Evolutionary conservation across 2,329 filamentous ascomycete genomes (phyloP).

Genomic region (Capronia americana): DNA sequence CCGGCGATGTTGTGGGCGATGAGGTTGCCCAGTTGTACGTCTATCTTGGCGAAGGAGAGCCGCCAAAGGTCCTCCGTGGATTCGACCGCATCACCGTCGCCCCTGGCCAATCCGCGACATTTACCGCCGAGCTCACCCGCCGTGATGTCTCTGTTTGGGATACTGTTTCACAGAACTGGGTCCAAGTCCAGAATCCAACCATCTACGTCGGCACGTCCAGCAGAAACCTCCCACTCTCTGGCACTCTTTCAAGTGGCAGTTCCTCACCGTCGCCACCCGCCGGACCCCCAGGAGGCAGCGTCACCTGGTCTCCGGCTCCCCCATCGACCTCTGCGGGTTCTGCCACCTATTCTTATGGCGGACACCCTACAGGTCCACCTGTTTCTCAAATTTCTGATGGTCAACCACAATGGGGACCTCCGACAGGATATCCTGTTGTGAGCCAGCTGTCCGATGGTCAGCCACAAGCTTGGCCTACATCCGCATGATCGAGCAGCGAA

Average conservation of each 20-base stretch:
- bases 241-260: constrained; percentile 43
- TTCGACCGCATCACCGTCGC: constrained; percentile 79
- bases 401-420: not conserved
- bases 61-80: constrained; percentile 70
- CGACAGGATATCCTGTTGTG: not conserved
- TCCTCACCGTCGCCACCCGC: constrained; percentile 5
- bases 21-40: constrained; percentile 71
- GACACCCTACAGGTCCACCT: not conserved
- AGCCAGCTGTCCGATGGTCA: constrained; percentile 1
- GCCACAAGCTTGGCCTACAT: constrained; percentile 5
- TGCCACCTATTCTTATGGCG: constrained; percentile 1
- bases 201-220: constrained; percentile 66
- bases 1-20: constrained; percentile 55
- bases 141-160: constrained; percentile 92
- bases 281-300: not conserved
- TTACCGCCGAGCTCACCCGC: constrained; percentile 72
- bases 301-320: not conserved
- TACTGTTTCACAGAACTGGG: constrained; percentile 79
- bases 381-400: not conserved
- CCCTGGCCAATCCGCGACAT: constrained; percentile 70
- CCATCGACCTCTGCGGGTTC: not conserved
- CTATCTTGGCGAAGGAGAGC: constrained; percentile 78
- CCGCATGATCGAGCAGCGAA: not conserved
- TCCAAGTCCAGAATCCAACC: constrained; percentile 62
- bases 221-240: constrained; percentile 60